Conservation (phyloP, 495 filamentous ascomycete genomes). For the Tetracladium setigerum region DNA sequence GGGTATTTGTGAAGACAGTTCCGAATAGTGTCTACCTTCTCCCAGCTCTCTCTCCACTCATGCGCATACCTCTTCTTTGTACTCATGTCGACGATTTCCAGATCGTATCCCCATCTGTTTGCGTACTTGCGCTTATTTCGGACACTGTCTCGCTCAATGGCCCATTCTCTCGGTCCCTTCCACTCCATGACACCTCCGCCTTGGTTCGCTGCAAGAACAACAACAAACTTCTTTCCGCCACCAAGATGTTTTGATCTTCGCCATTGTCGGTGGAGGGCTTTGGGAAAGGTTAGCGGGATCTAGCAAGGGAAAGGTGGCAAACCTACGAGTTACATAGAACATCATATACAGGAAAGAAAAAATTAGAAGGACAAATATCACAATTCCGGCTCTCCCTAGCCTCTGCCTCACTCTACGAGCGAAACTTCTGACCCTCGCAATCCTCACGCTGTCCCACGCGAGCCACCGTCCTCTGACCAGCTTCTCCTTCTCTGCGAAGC, state of each 20-base stretch:
- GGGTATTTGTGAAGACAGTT: constrained; percentile 90
- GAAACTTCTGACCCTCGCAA: constrained; percentile 14
- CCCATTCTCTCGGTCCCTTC: constrained; percentile 97
- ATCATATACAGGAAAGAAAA: constrained; percentile 54
- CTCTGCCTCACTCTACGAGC: constrained; percentile 14
- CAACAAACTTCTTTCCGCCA: constrained; percentile 84
- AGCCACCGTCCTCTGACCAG: constrained; percentile 34
- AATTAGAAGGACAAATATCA: constrained; percentile 42
- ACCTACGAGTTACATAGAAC: constrained; percentile 64
- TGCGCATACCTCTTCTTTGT: constrained; percentile 98
- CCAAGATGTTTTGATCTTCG: constrained; percentile 48
- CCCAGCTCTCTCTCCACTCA: constrained; percentile 98
- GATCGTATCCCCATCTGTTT: constrained; percentile 83
- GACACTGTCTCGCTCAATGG: constrained; percentile 92
- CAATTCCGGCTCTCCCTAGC: constrained; percentile 35
- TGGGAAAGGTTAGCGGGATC: constrained; percentile 1
- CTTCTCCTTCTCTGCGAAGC: constrained; percentile 73
- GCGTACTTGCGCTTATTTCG: constrained; percentile 90
- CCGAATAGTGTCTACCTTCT: constrained; percentile 94
- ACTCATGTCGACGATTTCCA: constrained; percentile 96
- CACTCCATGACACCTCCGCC: constrained; percentile 98
- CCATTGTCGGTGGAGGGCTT: constrained; percentile 41
- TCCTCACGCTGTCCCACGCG: constrained; percentile 30
- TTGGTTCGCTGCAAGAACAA: constrained; percentile 88
- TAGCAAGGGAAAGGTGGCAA: neutral